These are phyloP conservation scores for Albatrellus ellisii DNA, from an alignment of 768 basidiomycete genomes.

Conservation along the genomic window DNA sequence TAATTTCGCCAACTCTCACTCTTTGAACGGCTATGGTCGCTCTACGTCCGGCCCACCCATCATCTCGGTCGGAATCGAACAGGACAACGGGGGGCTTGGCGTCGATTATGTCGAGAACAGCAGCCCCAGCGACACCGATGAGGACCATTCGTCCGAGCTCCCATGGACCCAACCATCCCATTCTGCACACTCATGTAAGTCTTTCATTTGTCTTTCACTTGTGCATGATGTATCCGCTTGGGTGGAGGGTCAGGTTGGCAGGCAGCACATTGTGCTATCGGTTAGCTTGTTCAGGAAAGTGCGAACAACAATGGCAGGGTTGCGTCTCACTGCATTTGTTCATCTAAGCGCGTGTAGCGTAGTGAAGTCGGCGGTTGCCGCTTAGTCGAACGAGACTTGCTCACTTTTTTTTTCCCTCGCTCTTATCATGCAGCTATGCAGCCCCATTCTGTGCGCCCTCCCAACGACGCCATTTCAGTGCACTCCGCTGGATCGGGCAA, in stretches of 20 bases:
- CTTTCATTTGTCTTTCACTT: neutral
- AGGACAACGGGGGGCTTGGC: constrained; percentile 42
- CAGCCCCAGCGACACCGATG: constrained; percentile 31
- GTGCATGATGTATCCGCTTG: neutral
- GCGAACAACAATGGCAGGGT: neutral
- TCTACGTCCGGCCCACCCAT: constrained; percentile 20
- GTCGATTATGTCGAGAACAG: constrained; percentile 36
- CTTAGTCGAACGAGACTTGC: too few species aligned
- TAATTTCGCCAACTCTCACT: too few species aligned
- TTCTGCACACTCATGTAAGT: constrained; percentile 8
- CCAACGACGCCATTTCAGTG: constrained; percentile 25
- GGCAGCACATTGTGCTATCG: too few species aligned
- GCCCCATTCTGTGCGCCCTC: constrained; percentile 7
- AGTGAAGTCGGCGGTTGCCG: too few species aligned
- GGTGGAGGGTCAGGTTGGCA: too few species aligned
- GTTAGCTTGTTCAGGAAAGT: too few species aligned
- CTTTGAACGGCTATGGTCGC: constrained; percentile 21
- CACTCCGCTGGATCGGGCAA: constrained; percentile 23
- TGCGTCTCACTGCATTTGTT: too few species aligned
- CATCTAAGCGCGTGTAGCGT: too few species aligned
- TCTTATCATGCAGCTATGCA: constrained; percentile 4
- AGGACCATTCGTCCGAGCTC: constrained; percentile 32
- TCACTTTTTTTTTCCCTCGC: neutral
- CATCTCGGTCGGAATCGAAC: constrained; percentile 33
- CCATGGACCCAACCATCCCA: constrained; percentile 29